phyloP scores from a whole-genome alignment of 208 protist species.

The Acanthamoeba divionensis region DNA sequence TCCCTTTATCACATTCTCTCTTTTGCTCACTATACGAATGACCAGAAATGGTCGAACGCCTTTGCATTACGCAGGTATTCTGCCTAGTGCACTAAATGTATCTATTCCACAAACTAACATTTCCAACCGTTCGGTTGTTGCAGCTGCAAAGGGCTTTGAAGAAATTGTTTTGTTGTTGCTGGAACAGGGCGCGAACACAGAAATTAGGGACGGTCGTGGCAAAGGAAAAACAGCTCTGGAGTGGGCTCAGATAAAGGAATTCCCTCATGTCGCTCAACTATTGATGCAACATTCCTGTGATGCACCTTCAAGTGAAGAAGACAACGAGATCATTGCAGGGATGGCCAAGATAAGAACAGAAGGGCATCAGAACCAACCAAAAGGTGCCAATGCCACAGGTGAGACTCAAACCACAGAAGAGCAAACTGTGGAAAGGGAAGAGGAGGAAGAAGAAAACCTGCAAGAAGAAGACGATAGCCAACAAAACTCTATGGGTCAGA shows the following conservation, averaged over 20 bases:
- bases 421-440: too few species aligned
- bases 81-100: neutral
- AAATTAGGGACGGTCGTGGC: neutral
- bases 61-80: neutral
- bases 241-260: neutral
- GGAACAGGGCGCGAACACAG: neutral
- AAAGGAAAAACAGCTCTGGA: constrained; percentile 15
- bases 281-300: neutral
- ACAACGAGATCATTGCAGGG: neutral
- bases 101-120: neutral
- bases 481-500: too few species aligned
- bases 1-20: too few species aligned
- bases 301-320: neutral
- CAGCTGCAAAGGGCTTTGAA: constrained; percentile 1
- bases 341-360: too few species aligned
- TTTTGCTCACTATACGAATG: too few species aligned
- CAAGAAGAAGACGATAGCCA: too few species aligned
- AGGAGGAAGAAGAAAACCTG: too few species aligned
- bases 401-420: too few species aligned
- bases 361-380: too few species aligned
- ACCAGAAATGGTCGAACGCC: constrained; percentile 6
- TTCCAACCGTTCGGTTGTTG: neutral
- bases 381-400: too few species aligned
- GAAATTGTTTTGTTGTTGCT: neutral
- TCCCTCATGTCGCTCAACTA: neutral